A percentile compares a stretch with the other conserved stretches of the same genome.
Conservation (phyloP, 2,329 filamentous ascomycete genomes). For the Epichloe festucae region DNA sequence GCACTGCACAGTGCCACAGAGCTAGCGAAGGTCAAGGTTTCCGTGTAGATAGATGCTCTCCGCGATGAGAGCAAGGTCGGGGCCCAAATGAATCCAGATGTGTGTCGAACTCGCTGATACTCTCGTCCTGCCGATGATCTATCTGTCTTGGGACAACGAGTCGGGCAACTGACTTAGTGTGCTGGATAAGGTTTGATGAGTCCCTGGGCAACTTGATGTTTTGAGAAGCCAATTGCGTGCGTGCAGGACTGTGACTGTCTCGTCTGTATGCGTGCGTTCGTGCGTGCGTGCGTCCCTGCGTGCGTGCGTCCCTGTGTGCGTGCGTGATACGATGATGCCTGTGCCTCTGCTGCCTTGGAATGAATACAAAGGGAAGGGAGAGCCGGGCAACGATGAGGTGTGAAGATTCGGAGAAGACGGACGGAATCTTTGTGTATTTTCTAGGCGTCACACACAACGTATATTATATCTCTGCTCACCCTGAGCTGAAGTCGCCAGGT, state of each 20-base stretch:
- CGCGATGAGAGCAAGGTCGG: too few species aligned
- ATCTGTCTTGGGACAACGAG: not conserved
- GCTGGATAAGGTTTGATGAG: not conserved
- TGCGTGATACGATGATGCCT: not conserved
- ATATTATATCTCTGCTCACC: constrained; percentile 9
- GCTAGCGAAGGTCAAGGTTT: too few species aligned
- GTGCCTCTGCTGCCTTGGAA: not conserved
- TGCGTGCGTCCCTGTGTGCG: not conserved
- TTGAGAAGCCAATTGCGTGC: not conserved
- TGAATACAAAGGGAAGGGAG: constrained; percentile 1
- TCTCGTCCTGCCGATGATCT: not conserved
- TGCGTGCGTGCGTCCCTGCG: not conserved
- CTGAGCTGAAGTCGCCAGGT: constrained; percentile 4
- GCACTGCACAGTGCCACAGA: too few species aligned
- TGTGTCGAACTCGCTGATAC: not conserved
- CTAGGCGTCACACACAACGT: constrained; percentile 8
- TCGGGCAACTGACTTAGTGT: too few species aligned
- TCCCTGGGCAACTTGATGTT: not conserved
- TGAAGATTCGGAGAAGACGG: constrained; percentile 2
- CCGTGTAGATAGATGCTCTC: too few species aligned
- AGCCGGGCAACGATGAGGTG: not conserved
- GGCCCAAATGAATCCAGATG: too few species aligned
- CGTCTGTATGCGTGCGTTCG: not conserved
- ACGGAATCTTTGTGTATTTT: not conserved
- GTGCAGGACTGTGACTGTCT: not conserved